Evolutionary conservation across 257 asterid species (phyloP).

Genomic region (Solanum arcanum): DNA sequence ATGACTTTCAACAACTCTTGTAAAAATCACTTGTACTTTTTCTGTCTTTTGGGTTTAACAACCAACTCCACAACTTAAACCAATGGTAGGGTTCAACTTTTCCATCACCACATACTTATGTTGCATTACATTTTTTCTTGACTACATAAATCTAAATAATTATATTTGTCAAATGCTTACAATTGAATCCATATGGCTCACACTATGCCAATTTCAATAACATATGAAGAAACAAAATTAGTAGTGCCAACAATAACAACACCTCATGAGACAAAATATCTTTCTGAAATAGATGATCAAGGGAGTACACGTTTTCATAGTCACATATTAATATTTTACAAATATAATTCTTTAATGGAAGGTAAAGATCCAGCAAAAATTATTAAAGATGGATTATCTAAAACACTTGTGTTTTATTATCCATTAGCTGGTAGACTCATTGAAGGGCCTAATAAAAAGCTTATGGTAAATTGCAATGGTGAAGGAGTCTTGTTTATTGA

Average conservation of each 20-base stretch:
- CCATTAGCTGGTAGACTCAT: too few relatives aligned
- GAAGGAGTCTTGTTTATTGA: too few relatives aligned
- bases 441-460: too few relatives aligned
- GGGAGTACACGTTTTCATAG: not conserved
- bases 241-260: not conserved
- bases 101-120: not conserved
- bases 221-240: not conserved
- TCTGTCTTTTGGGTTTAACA: not conserved
- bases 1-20: too few relatives aligned
- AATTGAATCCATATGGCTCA: too few relatives aligned
- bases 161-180: too few relatives aligned
- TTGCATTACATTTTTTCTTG: too few relatives aligned
- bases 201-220: not conserved
- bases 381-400: too few relatives aligned
- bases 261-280: not conserved
- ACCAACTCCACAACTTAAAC: not conserved
- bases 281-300: not conserved
- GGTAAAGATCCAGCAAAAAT: not conserved
- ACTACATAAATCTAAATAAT: too few relatives aligned
- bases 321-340: not conserved
- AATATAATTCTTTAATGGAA: not conserved
- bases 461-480: too few relatives aligned
- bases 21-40: too few relatives aligned
- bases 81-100: not conserved
- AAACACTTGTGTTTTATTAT: too few relatives aligned